Evolutionary conservation across 805 yeast species (phyloP), one percentile per base, ranked within the genome.

Genomic region (Wickerhamiella musiphila): DNA sequence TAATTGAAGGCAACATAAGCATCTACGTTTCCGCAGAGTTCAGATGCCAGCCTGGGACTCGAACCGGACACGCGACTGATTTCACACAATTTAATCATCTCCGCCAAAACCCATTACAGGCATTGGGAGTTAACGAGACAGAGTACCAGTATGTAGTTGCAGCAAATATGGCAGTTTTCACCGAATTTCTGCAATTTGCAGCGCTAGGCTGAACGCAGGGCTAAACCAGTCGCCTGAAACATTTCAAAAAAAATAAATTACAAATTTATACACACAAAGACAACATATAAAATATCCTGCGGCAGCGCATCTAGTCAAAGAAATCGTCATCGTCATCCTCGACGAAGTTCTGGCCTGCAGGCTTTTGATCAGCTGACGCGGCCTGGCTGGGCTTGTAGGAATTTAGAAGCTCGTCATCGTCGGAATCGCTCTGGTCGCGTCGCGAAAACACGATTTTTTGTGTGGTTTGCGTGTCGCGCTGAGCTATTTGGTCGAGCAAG

Each of bases 401-500:
- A 8, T 5, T n/a, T 13, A 23, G 16, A 38, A 52, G 53, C 31
- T 52, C 60, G 28, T 56, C 59, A 16, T 47, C 57, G 20, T 52
- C 59, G 21, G 53, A 56, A 22, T 52, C 59, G 18, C 49, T 54
- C 17, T 39, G 49, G n/a, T 57, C 53, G 19, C 58, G 66, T 31
- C 62, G 37, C 25, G 38, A 34, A 25, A 66, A 65, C 17, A 74
- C 79, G 37, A 18, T 25, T 32, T n/a, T 33, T 19, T n/a, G 58
- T 4, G 11, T n/a, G 18, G 16, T 54, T 45, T 65, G 65, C 48
- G 70, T 66, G 34, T 72, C 70, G 43, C 72, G 73, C 46, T 78
- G 65, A 5, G 93, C 74, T 21, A 86, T 62, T 37, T 84, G 83
- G 50, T 82, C 83, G 41, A 86, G 61, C 31, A 90, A 70, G 42